Conservation (phyloP, 2,329 filamentous ascomycete genomes). For the Leptographium radiaticola region DNA sequence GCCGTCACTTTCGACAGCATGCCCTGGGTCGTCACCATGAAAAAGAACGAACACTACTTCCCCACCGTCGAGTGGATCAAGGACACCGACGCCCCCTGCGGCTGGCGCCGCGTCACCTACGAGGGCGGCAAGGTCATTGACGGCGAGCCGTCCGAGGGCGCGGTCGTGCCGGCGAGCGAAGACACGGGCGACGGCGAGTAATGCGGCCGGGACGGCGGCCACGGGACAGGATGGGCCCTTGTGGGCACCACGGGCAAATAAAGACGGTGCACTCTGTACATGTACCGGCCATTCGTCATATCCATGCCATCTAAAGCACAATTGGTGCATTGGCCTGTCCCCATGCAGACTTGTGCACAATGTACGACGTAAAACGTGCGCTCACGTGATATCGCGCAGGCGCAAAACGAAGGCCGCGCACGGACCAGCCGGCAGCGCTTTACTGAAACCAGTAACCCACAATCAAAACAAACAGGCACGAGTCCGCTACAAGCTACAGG, state of each 20-base stretch:
- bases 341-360: no score
- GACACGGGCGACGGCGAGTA: slow-evolving; percentile 27
- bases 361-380: no score
- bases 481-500: background rate
- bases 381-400: slow-evolving; percentile 3
- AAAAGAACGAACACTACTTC: slow-evolving; percentile 98
- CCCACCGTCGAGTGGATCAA: slow-evolving; percentile 59
- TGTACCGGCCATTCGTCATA: background rate
- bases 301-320: no score
- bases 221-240: no score
- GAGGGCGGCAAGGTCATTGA: slow-evolving; percentile 39
- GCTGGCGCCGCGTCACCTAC: slow-evolving; percentile 52
- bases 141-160: slow-evolving; percentile 41
- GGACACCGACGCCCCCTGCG: slow-evolving; percentile 42
- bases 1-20: slow-evolving; percentile 98
- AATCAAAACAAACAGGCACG: slow-evolving; percentile 13
- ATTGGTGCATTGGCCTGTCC: no score
- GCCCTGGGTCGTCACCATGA: slow-evolving; percentile 99
- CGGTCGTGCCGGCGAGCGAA: slow-evolving; percentile 24
- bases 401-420: background rate
- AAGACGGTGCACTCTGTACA: background rate
- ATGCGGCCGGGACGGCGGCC: no score
- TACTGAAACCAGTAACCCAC: slow-evolving; percentile 9
- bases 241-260: no score
- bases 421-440: slow-evolving; percentile 1